Conservation (phyloP, 1,284 basidiomycete genomes). For the Malassezia vespertilionis region DNA sequence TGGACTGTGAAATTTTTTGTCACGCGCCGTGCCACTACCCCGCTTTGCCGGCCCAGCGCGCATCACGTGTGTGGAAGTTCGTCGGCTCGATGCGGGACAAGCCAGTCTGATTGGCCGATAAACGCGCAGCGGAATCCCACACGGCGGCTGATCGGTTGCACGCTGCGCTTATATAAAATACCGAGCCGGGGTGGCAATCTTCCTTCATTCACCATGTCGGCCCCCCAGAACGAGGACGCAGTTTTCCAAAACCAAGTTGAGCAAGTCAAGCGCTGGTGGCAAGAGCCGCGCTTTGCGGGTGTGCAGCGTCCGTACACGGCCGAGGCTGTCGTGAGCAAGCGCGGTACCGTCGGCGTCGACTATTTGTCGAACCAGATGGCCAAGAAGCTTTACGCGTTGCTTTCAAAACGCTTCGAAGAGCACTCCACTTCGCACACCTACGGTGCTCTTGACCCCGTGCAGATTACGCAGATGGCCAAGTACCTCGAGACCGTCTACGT, state of each 20-base stretch:
- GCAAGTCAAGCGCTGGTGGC: conserved; percentile 80
- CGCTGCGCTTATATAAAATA: no score
- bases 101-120: no score
- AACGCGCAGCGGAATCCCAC: no score
- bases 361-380: conserved; percentile 77
- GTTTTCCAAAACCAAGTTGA: conserved; percentile 69
- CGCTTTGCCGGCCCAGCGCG: no score
- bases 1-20: no score
- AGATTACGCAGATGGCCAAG: conserved; percentile 55
- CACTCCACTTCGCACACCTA: conserved; percentile 76
- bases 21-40: no score
- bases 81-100: no score
- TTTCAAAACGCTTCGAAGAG: conserved; percentile 53
- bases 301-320: conserved; percentile 83
- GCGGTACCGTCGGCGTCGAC: conserved; percentile 70
- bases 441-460: conserved; percentile 93
- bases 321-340: conserved; percentile 81
- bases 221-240: conserved; percentile 44
- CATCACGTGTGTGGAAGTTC: no score
- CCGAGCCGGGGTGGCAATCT: no score
- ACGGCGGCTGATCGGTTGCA: background rate
- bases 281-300: conserved; percentile 72
- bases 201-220: conserved; percentile 6
- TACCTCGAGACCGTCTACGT: conserved; percentile 48
- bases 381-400: conserved; percentile 71